These are phyloP conservation scores for Saccharomycopsis sp. DNA, from an alignment of 805 yeast species.

Conservation along the genomic window DNA sequence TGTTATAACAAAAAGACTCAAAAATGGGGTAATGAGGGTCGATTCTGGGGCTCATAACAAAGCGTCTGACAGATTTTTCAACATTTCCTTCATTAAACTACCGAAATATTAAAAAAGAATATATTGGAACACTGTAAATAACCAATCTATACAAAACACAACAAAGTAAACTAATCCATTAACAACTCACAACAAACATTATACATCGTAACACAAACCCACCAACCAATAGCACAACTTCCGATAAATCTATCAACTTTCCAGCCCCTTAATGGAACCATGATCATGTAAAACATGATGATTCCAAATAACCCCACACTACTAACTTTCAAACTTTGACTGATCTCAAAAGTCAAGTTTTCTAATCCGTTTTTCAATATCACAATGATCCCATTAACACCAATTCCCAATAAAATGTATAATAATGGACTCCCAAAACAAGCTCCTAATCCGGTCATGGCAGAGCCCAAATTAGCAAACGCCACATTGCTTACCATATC, in stretches of 20 bases:
- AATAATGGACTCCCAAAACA: conserved; percentile 90
- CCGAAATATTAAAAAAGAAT: no score
- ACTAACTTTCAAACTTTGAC: conserved; percentile 29
- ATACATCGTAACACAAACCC: conserved; percentile 23
- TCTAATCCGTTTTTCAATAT: conserved; percentile 17
- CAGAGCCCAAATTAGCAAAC: conserved; percentile 68
- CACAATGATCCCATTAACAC: conserved; percentile 54
- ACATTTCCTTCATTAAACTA: no score
- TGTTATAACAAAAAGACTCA: no score
- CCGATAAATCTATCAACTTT: conserved; percentile 34
- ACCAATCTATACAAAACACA: no score
- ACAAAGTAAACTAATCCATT: no score
- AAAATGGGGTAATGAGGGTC: no score
- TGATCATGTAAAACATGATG: conserved; percentile 28
- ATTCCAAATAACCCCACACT: conserved; percentile 31
- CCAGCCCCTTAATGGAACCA: conserved; percentile 39
- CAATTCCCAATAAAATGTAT: conserved; percentile 70
- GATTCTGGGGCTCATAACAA: no score
- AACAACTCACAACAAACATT: conserved; percentile 18
- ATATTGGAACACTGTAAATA: no score
- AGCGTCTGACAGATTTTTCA: no score
- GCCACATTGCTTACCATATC: conserved; percentile 78
- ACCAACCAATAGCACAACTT: conserved; percentile 18
- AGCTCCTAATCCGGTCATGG: conserved; percentile 88
- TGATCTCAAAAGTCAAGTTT: conserved; percentile 27